Conservation (phyloP, 2,329 filamentous ascomycete genomes). For the Penicillium sclerotiorum region DNA sequence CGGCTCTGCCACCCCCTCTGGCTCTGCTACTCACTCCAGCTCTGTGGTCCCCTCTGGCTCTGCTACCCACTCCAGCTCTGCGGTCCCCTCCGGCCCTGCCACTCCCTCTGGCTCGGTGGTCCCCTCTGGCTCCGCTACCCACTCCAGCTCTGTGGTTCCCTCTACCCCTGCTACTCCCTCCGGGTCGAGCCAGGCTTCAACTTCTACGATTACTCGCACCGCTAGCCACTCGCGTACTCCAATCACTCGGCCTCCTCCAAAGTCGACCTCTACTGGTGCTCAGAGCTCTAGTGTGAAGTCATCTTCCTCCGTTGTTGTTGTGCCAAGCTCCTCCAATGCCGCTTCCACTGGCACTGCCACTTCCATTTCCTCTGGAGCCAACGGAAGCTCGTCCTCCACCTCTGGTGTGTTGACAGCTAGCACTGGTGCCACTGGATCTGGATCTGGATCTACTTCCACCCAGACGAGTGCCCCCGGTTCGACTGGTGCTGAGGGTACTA, state of each 20-base stretch:
- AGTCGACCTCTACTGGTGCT: constrained; percentile 5
- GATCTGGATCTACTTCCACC: not conserved
- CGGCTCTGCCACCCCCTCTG: constrained; percentile 1
- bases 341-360: not conserved
- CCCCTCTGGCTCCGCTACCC: not conserved
- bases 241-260: not conserved
- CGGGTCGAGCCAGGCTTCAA: constrained; percentile 4
- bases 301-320: constrained; percentile 3
- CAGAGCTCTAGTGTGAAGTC: constrained; percentile 7
- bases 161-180: not conserved
- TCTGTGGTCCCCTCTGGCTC: not conserved
- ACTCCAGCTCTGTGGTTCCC: not conserved
- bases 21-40: constrained; percentile 8
- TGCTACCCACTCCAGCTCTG: not conserved
- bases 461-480: constrained; percentile 1
- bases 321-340: constrained; percentile 2
- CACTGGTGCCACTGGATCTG: constrained; percentile 1
- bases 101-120: not conserved
- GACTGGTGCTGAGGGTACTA: constrained; percentile 12
- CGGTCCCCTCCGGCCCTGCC: not conserved
- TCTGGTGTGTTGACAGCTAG: not conserved
- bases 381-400: not conserved
- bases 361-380: not conserved
- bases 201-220: constrained; percentile 1
- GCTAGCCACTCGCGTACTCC: constrained; percentile 4